Evolutionary conservation across 441 rosid genomes (phyloP).

Genomic region (Biscutella laevigata): DNA sequence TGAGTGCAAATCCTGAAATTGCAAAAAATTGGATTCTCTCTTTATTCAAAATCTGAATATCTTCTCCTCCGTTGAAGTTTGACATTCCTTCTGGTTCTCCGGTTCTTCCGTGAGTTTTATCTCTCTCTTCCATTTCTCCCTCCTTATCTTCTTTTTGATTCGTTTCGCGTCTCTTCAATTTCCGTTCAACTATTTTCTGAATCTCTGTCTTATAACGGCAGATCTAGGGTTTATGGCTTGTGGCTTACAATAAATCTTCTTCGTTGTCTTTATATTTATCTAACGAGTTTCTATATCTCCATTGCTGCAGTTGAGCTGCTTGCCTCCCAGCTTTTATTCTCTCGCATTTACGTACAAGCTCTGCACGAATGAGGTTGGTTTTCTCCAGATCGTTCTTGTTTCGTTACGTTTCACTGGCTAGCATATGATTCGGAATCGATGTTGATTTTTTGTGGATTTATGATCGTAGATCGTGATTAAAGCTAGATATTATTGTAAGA

Average conservation of each 20-base stretch:
- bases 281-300: constrained; percentile 13
- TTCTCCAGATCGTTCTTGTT: constrained; percentile 21
- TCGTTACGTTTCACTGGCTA: not conserved
- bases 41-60: constrained; percentile 19
- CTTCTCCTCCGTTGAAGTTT: constrained; percentile 25
- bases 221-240: constrained; percentile 40
- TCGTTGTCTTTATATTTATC: constrained; percentile 7
- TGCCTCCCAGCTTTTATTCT: constrained; percentile 18
- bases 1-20: constrained; percentile 21
- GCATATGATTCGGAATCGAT: not conserved
- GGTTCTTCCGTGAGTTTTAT: constrained; percentile 16
- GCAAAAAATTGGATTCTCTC: constrained; percentile 10
- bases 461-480: constrained; percentile 35
- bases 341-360: constrained; percentile 21
- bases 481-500: constrained; percentile 16
- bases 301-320: constrained; percentile 24
- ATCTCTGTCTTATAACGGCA: constrained; percentile 20
- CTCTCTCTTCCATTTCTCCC: not conserved
- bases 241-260: constrained; percentile 11
- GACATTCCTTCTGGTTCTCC: constrained; percentile 18
- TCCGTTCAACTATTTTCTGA: not conserved
- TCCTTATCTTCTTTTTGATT: constrained; percentile 1
- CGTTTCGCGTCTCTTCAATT: constrained; percentile 20
- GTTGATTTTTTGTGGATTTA: constrained; percentile 7
- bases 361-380: constrained; percentile 26